phyloP scores from a whole-genome alignment of 2,329 filamentous ascomycete species.

The Amauroascus verrucosus region DNA sequence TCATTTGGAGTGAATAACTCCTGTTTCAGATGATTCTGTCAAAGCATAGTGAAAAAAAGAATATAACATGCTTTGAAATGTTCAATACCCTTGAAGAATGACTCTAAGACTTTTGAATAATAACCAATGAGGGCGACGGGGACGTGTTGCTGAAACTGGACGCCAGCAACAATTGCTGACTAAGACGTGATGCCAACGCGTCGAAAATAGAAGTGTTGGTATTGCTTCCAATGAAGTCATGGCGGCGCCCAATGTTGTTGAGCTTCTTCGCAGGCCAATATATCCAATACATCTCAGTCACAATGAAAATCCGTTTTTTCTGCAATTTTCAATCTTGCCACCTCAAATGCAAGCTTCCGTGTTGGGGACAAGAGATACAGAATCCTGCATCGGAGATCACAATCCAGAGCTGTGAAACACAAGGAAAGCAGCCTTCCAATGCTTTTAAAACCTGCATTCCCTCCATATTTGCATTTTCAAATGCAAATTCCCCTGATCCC shows the following conservation, averaged over 20 bases:
- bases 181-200: too few relatives aligned
- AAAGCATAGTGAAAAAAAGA: constrained; percentile 8
- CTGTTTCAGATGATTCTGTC: constrained; percentile 8
- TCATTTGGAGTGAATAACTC: constrained; percentile 5
- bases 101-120: too few relatives aligned
- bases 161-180: too few relatives aligned
- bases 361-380: neutral
- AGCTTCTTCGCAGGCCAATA: neutral
- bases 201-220: too few relatives aligned
- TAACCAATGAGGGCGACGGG: too few relatives aligned
- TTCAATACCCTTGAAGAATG: neutral
- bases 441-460: neutral
- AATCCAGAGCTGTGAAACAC: neutral
- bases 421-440: neutral
- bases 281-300: neutral
- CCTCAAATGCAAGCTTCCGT: neutral
- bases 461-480: neutral
- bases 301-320: neutral
- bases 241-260: too few relatives aligned
- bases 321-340: neutral
- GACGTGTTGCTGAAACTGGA: too few relatives aligned
- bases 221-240: neutral
- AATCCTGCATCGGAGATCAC: neutral
- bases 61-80: constrained; percentile 12
- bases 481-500: neutral